Base-by-base conservation (phyloP, 768 basidiomycete species). In the Lactarius vividus region DNA sequence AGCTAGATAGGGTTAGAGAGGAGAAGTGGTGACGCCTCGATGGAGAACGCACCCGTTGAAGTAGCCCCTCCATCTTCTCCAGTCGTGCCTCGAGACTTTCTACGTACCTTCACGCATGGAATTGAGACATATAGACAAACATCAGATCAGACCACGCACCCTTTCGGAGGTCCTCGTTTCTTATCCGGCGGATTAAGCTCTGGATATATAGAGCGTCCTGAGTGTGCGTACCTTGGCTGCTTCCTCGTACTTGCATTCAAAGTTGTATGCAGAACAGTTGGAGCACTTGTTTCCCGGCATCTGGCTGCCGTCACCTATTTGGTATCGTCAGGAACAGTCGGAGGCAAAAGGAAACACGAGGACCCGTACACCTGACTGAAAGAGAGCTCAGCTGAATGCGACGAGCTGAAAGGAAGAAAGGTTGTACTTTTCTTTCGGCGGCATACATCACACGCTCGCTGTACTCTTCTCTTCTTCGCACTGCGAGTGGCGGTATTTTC, bases 391-490 rank as follows among this genome's bases (percentile, higher is more conserved):
- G 66, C 37, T 57, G 57, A 39, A 10, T 54, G n/a, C 10, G 55
- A 44, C 16, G 57, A 46, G 26, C 54, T 23, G 59, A 54, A 62
- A 29, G 26, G n/a, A 64, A 73, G 72, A 8, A 26, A 13, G 18
- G 35, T 76, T 84, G 68, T 64, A 88, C 91, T 87, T 78, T 95
- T 95, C 81, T 93, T 94, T 64, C 90, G 80, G 42, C 92, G 80
- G 73, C 92, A 94, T 0, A 87, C 83, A 72, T 94, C 92, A 73
- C 92, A 94, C 8, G 91, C 91, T 33, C 91, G 77, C 75, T 91
- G 88, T 35, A 92, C 82, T 67, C 85, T 81, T 44, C 90, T 77
- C 74, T 89, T 91, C 80, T 92, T 92, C 23, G 75, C 74, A 23
- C 77, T 78, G 4, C 78, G 80, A 5, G 71, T 2, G 59, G 66